Conservation (phyloP, 2,329 filamentous ascomycete species). For the Cytospora piceicola region DNA sequence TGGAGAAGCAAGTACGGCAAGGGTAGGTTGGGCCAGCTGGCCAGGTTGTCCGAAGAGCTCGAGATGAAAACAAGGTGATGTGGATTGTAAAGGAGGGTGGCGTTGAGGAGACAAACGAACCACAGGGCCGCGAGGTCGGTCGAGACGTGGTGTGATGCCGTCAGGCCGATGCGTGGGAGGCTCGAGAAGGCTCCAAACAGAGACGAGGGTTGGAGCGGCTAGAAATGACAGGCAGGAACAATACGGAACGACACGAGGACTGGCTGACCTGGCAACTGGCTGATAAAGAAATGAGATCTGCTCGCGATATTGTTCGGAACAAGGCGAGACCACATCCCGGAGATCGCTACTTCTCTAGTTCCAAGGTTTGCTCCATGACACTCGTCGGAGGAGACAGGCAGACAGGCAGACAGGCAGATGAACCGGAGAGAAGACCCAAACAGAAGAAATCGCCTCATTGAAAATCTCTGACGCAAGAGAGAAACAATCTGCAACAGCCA, state of each 20-base stretch:
- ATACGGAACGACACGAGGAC: slow-evolving; percentile 16
- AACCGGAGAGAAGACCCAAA: background rate
- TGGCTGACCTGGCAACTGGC: background rate
- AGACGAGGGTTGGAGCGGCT: slow-evolving; percentile 12
- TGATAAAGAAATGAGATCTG: slow-evolving; percentile 4
- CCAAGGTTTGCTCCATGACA: background rate
- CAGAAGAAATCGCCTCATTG: slow-evolving; percentile 13
- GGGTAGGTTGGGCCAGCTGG: slow-evolving; percentile 15
- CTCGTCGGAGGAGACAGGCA: slow-evolving; percentile 15
- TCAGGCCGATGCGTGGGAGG: slow-evolving; percentile 6
- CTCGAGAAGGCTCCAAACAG: slow-evolving; percentile 19
- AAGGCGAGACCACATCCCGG: slow-evolving; percentile 7
- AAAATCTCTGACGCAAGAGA: slow-evolving; percentile 18
- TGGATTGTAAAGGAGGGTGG: slow-evolving; percentile 26
- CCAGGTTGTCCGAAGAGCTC: slow-evolving; percentile 20
- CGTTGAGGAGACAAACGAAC: slow-evolving; percentile 26
- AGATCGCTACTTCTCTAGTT: slow-evolving; percentile 19
- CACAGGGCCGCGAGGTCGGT: slow-evolving; percentile 28
- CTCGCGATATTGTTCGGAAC: slow-evolving; percentile 20
- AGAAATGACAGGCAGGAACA: slow-evolving; percentile 21
- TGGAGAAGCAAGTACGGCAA: slow-evolving; percentile 1
- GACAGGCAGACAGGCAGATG: no score
- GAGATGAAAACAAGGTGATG: slow-evolving; percentile 27
- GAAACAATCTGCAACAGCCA: slow-evolving; percentile 23
- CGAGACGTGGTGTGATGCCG: slow-evolving; percentile 30